Conservation (phyloP, 2,329 filamentous ascomycete species). For the Ophiostoma ulmi region DNA sequence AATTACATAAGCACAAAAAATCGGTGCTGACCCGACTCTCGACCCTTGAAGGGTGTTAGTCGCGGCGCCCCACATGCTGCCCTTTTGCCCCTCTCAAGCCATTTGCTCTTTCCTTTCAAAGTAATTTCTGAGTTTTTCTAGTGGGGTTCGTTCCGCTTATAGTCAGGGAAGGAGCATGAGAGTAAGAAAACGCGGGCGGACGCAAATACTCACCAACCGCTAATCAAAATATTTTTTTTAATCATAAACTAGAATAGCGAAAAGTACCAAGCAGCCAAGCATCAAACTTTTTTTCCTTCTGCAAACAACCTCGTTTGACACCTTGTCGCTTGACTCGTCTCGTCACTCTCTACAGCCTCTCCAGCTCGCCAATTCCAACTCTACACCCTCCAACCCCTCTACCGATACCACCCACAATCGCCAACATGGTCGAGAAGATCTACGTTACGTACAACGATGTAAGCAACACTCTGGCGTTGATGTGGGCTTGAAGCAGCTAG, state of each 20-base stretch:
- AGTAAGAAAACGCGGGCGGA: neutral
- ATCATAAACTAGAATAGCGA: neutral
- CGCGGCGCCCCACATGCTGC: neutral
- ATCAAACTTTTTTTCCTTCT: neutral
- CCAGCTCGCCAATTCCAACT: neutral
- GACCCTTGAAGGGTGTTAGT: neutral
- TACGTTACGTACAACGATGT: conserved; percentile 93
- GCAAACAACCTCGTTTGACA: conserved; percentile 1
- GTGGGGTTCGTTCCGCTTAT: conserved; percentile 8
- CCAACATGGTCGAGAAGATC: conserved; percentile 74
- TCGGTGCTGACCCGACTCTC: neutral
- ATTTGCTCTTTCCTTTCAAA: conserved; percentile 8
- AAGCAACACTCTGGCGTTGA: conserved; percentile 25
- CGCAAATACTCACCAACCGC: conserved; percentile 9
- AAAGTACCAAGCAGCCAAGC: neutral
- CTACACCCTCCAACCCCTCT: neutral
- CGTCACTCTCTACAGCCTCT: neutral
- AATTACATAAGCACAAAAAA: conserved; percentile 4
- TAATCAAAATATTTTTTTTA: neutral
- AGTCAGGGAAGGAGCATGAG: neutral
- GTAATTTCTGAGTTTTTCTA: conserved; percentile 7
- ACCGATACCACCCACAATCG: conserved; percentile 21
- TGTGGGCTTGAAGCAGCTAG: neutral
- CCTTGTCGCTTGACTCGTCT: neutral
- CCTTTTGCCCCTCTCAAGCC: neutral